Conservation (phyloP, 495 filamentous ascomycete species). For the Terfezia claveryi region DNA sequence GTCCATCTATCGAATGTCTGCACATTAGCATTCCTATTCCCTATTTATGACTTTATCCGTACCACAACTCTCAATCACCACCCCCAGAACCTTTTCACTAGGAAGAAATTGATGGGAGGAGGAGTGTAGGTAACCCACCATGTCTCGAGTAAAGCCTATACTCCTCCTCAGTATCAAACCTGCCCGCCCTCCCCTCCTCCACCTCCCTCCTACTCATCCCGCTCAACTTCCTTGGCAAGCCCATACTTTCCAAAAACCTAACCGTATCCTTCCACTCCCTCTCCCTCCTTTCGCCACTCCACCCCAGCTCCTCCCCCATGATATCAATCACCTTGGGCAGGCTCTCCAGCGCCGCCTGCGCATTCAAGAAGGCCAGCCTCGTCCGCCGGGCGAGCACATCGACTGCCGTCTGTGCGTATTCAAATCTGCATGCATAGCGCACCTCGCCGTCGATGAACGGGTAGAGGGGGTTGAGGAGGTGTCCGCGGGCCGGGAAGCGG, state of each 20-base stretch:
- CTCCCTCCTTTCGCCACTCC: constrained; percentile 53
- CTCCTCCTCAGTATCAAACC: too few relatives aligned
- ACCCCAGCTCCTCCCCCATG: constrained; percentile 74
- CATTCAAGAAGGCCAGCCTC: constrained; percentile 80
- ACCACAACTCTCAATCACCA: too few relatives aligned
- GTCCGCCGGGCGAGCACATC: constrained; percentile 80
- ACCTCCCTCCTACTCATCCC: constrained; percentile 41
- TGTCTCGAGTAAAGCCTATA: too few relatives aligned
- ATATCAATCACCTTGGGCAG: constrained; percentile 77
- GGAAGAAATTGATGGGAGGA: too few relatives aligned
- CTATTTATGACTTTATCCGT: too few relatives aligned
- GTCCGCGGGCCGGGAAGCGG: constrained; percentile 72
- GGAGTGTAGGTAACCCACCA: neutral
- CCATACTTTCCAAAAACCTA: constrained; percentile 45
- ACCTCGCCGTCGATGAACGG: constrained; percentile 96
- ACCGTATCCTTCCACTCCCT: constrained; percentile 67
- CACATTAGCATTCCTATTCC: too few relatives aligned
- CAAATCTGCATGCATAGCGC: constrained; percentile 68
- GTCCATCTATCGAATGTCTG: too few relatives aligned
- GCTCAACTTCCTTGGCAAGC: constrained; percentile 39
- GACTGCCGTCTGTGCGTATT: constrained; percentile 85
- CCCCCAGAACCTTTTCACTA: too few relatives aligned
- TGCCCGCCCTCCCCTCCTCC: constrained; percentile 4
- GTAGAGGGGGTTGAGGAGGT: constrained; percentile 61
- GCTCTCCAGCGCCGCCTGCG: constrained; percentile 81